Evolutionary conservation across 2,329 filamentous ascomycete species (phyloP), one percentile per base, ranked within the genome.

Genomic region (Stagonosporopsis tanaceti): DNA sequence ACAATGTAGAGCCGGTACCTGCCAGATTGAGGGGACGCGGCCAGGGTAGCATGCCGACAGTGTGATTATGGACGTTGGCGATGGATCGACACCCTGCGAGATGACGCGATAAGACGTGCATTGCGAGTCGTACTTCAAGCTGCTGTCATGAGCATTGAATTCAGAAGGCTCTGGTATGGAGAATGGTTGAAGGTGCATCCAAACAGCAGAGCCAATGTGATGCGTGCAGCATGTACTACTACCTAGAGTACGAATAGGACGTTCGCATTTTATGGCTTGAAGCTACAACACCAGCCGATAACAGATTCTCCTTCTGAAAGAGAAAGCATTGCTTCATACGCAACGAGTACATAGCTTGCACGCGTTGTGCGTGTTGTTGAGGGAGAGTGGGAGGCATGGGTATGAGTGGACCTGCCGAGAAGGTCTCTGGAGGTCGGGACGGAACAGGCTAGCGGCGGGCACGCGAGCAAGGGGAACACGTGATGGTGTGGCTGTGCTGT

Each of bases 1-100:
- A 56, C 51, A 50, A 47, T 41, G 51, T 42, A 17, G 35, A 52
- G 57, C 47, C 47, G 56, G 51, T 66, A 69, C 67, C 65, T 69
- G 62, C 67, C 65, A 28, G 25, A 63, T 62, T 25, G 50, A 35
- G 53, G 64, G 45, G 60, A 51, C 38, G 50, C 25, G 17, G 40
- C 55, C 39, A 50, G 55, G 39, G 41, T 53, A 37, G 48, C 54
- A 55, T 55, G 57, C 62, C 57, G 45, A 32, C 41, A 17, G 38
- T 22, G 47, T 51, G 58, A 50, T 54, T 54, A 50, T 57, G 55
- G 38, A 54, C 51, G 39, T 41, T 58, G 37, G 51, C 42, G 47
- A 60, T 35, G 57, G 53, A 60, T 47, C 30, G 35, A 27, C 27
- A 44, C 39, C 50, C 34, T 58, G 55, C 25, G 24, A 48, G 20